Evolutionary conservation across 2,329 filamentous ascomycete species (phyloP).

Genomic region (Pseudopyrenochaeta lycopersici): DNA sequence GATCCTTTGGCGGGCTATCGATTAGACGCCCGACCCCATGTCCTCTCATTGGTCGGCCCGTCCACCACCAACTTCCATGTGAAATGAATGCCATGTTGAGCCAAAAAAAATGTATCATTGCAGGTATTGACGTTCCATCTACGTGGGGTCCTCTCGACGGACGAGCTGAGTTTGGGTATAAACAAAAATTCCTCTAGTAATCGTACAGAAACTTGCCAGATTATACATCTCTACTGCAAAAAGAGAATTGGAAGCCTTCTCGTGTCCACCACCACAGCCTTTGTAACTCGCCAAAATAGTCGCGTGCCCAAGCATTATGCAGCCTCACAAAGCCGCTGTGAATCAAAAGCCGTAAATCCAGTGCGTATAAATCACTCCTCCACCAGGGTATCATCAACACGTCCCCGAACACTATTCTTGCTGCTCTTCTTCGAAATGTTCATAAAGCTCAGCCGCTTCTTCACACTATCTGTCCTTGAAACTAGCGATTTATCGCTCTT

Average conservation of each 20-base stretch:
- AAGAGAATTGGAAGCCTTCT: neutral
- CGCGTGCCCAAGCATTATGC: conserved; percentile 14
- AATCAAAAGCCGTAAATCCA: conserved; percentile 4
- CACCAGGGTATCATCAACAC: conserved; percentile 38
- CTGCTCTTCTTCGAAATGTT: conserved; percentile 76
- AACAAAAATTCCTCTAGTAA: conserved; percentile 14
- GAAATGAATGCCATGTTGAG: neutral
- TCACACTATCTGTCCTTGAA: conserved; percentile 64
- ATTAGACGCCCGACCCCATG: conserved; percentile 13
- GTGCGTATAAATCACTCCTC: conserved; percentile 38
- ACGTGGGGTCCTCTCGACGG: neutral
- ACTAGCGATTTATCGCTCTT: conserved; percentile 56
- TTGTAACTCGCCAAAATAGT: neutral
- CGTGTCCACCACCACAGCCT: neutral
- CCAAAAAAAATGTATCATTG: neutral
- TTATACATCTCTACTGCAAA: conserved; percentile 1
- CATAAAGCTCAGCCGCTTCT: conserved; percentile 80
- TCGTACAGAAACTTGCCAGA: conserved; percentile 7
- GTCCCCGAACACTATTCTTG: conserved; percentile 58
- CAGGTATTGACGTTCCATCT: neutral
- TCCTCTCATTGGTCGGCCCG: neutral
- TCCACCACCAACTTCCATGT: neutral
- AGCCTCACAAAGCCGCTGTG: conserved; percentile 10
- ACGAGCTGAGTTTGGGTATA: conserved; percentile 13
- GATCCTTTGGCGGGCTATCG: conserved; percentile 21